Percentiles rank a stretch among this genome's conserved stretches.
phyloP scores from a whole-genome alignment of 306 rosid species.

The Lathyrus tuberosus region DNA sequence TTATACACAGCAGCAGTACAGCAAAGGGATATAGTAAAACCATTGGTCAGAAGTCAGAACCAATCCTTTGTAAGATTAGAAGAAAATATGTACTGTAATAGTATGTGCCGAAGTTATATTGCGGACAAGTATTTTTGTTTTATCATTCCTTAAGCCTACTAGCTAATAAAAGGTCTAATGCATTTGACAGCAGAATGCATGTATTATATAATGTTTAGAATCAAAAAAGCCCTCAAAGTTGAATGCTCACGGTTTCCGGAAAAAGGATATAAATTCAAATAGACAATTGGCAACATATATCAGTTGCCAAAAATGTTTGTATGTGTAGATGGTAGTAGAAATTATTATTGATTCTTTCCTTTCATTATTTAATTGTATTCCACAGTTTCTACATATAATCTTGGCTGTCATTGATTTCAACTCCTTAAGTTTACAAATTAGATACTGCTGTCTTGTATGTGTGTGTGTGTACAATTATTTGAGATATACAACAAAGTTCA shows the following conservation, averaged over 20 bases:
- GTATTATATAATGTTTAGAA: conserved; percentile 7
- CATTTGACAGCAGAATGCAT: conserved; percentile 14
- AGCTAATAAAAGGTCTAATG: neutral
- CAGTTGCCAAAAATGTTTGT: conserved; percentile 3
- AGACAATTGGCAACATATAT: conserved; percentile 4
- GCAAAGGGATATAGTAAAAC: conserved; percentile 13
- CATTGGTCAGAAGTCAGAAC: conserved; percentile 7
- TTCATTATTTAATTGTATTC: neutral
- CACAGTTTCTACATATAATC: neutral
- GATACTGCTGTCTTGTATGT: no score
- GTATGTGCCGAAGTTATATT: conserved; percentile 21
- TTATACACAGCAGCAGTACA: neutral
- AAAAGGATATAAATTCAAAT: conserved; percentile 28
- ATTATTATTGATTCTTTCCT: conserved; percentile 9
- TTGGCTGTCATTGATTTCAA: no score
- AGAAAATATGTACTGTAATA: conserved; percentile 6
- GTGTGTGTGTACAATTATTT: no score
- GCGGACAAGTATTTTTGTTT: neutral
- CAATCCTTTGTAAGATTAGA: conserved; percentile 1
- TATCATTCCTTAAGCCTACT: conserved; percentile 6
- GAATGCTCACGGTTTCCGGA: conserved; percentile 10
- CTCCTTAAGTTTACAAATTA: no score
- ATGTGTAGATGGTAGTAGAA: neutral
- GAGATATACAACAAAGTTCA: no score
- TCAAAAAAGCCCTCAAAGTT: neutral